phyloP scores from a whole-genome alignment of 805 yeast genomes.

The Teunomyces lycoperdinae region DNA sequence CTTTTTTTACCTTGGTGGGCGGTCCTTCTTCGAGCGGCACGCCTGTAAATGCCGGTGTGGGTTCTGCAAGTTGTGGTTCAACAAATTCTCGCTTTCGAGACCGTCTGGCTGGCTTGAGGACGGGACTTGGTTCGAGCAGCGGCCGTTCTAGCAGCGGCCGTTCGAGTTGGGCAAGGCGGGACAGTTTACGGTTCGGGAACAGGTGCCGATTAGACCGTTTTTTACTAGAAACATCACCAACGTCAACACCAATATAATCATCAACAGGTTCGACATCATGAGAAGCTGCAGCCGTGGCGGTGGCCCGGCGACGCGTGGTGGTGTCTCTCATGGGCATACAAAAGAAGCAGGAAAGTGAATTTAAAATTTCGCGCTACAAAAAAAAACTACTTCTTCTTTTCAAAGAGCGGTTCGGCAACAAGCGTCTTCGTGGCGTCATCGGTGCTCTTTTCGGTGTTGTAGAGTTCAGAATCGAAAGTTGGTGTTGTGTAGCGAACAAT shows the following conservation, averaged over 20 bases:
- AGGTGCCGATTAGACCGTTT: not conserved
- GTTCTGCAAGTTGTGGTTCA: conserved; percentile 59
- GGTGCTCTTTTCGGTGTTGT: conserved; percentile 55
- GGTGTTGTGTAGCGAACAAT: conserved; percentile 62
- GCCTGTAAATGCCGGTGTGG: conserved; percentile 66
- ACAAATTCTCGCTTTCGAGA: conserved; percentile 26
- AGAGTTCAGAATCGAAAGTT: conserved; percentile 43
- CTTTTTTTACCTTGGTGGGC: conserved; percentile 53
- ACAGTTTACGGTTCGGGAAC: not conserved
- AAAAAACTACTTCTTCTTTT: conserved; percentile 36
- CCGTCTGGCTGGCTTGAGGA: not conserved
- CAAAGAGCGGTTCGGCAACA: conserved; percentile 47
- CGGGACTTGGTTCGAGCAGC: not conserved
- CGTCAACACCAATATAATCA: not conserved
- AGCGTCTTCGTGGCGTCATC: conserved; percentile 49
- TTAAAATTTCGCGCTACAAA: not conserved
- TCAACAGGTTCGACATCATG: not conserved
- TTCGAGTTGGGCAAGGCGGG: not conserved
- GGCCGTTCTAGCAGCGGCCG: not conserved
- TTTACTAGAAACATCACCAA: no score
- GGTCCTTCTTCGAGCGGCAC: conserved; percentile 71
- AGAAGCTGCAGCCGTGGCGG: not conserved
- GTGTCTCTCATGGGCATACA: not conserved
- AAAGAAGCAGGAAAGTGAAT: not conserved
- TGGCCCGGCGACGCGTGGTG: not conserved